phyloP scores from a whole-genome alignment of 371 early-diverging fungal genomes.

The Mortierella sp. region DNA sequence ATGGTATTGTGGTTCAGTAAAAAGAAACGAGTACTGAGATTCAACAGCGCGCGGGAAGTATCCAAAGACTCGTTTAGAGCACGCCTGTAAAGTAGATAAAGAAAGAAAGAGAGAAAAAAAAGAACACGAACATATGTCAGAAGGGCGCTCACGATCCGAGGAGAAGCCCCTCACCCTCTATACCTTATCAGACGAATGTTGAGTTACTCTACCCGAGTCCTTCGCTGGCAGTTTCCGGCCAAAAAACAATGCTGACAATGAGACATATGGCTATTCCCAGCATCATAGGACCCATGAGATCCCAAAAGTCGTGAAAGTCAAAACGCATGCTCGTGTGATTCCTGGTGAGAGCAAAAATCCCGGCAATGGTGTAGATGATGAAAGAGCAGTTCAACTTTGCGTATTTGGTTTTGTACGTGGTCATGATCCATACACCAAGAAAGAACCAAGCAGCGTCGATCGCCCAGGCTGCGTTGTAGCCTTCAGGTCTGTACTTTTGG shows the following conservation, averaged over 20 bases:
- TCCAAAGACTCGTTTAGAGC: conserved; percentile 50
- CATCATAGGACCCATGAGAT: conserved; percentile 31
- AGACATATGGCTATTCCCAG: conserved; percentile 28
- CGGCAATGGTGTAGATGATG: conserved; percentile 34
- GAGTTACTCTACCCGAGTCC: conserved; percentile 41
- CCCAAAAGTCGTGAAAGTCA: conserved; percentile 19
- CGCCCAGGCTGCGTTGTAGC: conserved; percentile 39
- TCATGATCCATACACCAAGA: conserved; percentile 47
- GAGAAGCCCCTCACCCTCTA: too few relatives aligned
- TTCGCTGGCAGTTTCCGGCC: conserved; percentile 54
- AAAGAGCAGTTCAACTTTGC: conserved; percentile 40
- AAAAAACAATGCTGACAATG: conserved; percentile 26
- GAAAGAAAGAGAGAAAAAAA: too few relatives aligned
- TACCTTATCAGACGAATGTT: too few relatives aligned
- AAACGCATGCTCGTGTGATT: conserved; percentile 9
- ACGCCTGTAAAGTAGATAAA: conserved; percentile 16
- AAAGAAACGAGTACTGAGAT: conserved; percentile 46
- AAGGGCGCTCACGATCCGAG: too few relatives aligned
- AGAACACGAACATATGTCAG: too few relatives aligned
- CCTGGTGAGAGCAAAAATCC: conserved; percentile 26
- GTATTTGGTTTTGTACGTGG: conserved; percentile 31
- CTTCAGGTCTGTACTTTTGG: conserved; percentile 15
- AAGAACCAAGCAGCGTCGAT: conserved; percentile 48
- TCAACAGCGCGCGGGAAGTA: conserved; percentile 31
- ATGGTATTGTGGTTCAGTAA: conserved; percentile 47